Base-by-base conservation (phyloP, 768 basidiomycete species). In the Sporobolomyces pararoseus region DNA sequence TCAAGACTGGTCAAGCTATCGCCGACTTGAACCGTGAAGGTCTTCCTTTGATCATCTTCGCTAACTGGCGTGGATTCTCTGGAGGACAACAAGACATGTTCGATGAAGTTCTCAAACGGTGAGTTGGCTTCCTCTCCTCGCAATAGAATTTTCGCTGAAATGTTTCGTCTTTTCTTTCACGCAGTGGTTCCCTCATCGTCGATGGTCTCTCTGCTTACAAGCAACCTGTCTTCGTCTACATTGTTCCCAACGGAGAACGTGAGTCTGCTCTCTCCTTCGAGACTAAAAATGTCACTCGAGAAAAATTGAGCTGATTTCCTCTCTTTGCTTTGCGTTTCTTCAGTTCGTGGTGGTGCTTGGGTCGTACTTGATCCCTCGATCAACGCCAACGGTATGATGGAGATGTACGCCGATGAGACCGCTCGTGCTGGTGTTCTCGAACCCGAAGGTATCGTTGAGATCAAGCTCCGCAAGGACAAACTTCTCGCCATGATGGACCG, bases 1-100 rank as follows among this genome's bases (percentile, higher is more conserved):
- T 96, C 84, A 99, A 99, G 85, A 99, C 96, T 12, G 96, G 94
- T 12, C 96, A 98, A 77, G 95, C 96, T 21, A 98, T 98, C 83
- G 93, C 93, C 80, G 96, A 99, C 82, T 91, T 98, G 83, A 89
- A 95, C 81, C 88, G 96, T 50, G 96, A 99, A 81, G 91, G 90
- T 29, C 83, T 99, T 19, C 96, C 96, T 6, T 84, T 99, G 68
- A 94, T 98, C 80, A 94, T 99, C 80, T 97, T 99, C 78, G 96
- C 96, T 63, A 99, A 99, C 83, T 98, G 96, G 93, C 90, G 96
- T 83, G 96, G 96, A 31, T 99, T 99, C 87, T 99, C 96, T 27
- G 96, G 96, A 72, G 96, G 96, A 73, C 94, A 97, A 80, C 94
- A 96, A 80, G 94, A 97, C 80, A 97, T 97, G 93, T 81, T 81